Base-by-base conservation (phyloP, 441 rosid genomes). In the Populus tomentosa region DNA sequence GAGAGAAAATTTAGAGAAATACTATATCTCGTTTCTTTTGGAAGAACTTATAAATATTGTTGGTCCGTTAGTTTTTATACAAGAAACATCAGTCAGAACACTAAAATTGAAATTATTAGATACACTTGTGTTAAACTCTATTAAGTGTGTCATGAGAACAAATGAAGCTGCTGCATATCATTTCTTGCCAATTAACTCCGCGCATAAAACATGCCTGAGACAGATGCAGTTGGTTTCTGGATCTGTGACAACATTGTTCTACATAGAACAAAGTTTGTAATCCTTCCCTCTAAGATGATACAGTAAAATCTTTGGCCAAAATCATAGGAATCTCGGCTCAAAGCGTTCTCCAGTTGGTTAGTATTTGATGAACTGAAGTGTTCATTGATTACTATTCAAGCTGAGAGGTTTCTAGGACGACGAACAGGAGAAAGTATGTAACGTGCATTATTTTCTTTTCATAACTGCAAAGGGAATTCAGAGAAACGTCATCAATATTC, bases 1-100 rank as follows among this genome's bases (percentile, higher is more conserved):
- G 21, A 80, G 16, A 26, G 23, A n/a, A 63, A 79, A 75, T 35
- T 81, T 80, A 80, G 61, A 84, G 80, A 56, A 73, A 78, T 74
- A 75, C 70, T 16, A 42, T 76, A 64, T 77, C 69, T 61, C 11
- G 36, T 77, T 42, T 78, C 46, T 74, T 78, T 36, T 26, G 50
- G 75, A 70, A 69, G 86, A 77, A 62, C 77, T 40, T 53, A 38
- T 8, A 61, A 14, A 26, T 78, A 53, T 76, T 67, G 74, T 75
- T 61, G 69, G 68, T 46, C 76, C 42, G 26, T 70, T 79, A 16
- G 63, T 67, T 78, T 40, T 65, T 64, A 78, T 87, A 77, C 74
- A 78, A 28, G 46, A 35, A 64, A 63, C 26, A 40, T 18, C 80
- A 53, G 5, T 56, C 72, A 32, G 71, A 68, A 66, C 50, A 26